Evolutionary conservation across 345 rosid species (phyloP).

Genomic region (Lagerstroemia speciosa): DNA sequence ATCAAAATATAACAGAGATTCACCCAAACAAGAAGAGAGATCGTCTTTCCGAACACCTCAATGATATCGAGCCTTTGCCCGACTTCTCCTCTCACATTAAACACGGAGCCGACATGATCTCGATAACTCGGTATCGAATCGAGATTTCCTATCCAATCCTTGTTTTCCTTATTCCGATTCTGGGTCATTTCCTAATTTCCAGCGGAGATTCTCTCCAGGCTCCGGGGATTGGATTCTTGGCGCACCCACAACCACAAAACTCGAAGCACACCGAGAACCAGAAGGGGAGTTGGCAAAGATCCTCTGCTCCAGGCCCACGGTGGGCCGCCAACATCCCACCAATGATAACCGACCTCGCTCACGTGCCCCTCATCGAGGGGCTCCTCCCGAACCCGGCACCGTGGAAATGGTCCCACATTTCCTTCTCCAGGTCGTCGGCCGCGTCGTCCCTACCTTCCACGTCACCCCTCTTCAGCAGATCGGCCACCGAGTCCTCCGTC

Average conservation of each 20-base stretch:
- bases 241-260: not conserved
- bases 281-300: not conserved
- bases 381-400: slow-evolving; percentile 50
- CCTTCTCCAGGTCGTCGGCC: slow-evolving; percentile 25
- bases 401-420: slow-evolving; percentile 35
- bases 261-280: not conserved
- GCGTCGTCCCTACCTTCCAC: slow-evolving; percentile 1
- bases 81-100: too few relatives aligned
- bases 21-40: too few relatives aligned
- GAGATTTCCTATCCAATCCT: not conserved
- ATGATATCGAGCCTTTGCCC: too few relatives aligned
- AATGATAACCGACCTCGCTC: not conserved
- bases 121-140: too few relatives aligned
- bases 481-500: slow-evolving; percentile 13
- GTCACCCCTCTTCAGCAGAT: slow-evolving; percentile 10
- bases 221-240: not conserved
- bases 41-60: too few relatives aligned
- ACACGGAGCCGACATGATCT: too few relatives aligned
- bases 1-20: too few relatives aligned
- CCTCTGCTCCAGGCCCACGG: not conserved
- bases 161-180: too few relatives aligned
- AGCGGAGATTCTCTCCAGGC: not conserved
- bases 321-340: not conserved
- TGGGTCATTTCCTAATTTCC: not conserved
- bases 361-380: slow-evolving; percentile 18